phyloP scores from a whole-genome alignment of 2,329 filamentous ascomycete genomes.

The Albifimbria verrucaria region DNA sequence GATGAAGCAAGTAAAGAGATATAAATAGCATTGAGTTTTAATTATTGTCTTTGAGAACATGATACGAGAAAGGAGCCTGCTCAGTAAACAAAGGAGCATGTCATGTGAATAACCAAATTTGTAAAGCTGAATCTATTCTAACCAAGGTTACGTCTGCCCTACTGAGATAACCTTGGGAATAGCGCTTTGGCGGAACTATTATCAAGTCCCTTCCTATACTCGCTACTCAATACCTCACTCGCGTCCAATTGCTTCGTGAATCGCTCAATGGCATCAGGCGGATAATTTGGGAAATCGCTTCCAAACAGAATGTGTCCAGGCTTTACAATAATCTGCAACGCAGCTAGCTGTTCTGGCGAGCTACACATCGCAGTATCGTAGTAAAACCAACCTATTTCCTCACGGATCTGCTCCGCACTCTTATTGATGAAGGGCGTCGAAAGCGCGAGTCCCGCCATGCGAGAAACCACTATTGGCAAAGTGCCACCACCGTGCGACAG shows the following conservation, averaged over 20 bases:
- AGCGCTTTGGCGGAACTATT: not conserved
- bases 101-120: too few species aligned
- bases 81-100: too few species aligned
- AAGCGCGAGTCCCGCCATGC: not conserved
- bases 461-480: not conserved
- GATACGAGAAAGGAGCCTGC: too few species aligned
- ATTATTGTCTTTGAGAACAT: too few species aligned
- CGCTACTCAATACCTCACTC: not conserved
- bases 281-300: not conserved
- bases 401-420: not conserved
- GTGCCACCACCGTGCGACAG: slow-evolving; percentile 6
- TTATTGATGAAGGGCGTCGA: not conserved
- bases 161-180: not conserved
- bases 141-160: too few species aligned
- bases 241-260: not conserved
- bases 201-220: not conserved
- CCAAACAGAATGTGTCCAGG: not conserved
- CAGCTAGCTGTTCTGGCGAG: not conserved
- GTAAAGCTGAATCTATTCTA: too few species aligned
- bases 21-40: too few species aligned
- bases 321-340: not conserved
- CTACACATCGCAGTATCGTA: not conserved
- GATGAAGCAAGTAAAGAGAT: too few species aligned
- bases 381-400: not conserved
- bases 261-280: not conserved